A percentile compares a stretch with the other conserved stretches of the same genome.
Evolutionary conservation across 192 early-diverging fungal genomes (phyloP).

Genomic region (Linnemannia hyalina): DNA sequence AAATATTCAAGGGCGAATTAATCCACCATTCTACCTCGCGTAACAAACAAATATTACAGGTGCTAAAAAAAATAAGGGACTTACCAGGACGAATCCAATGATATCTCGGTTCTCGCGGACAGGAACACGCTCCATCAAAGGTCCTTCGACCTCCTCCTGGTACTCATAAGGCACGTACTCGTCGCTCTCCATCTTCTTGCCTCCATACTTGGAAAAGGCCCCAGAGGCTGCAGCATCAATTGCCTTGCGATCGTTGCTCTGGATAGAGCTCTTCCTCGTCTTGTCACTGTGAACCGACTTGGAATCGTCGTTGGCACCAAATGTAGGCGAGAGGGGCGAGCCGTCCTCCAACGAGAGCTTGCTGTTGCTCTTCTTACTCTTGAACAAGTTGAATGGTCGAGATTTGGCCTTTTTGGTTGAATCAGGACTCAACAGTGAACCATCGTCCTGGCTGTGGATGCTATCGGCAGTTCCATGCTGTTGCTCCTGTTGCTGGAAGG

Average conservation of each 20-base stretch:
- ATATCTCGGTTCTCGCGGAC: conserved; percentile 35
- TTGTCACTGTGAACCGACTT: conserved; percentile 39
- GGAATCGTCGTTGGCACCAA: conserved; percentile 16
- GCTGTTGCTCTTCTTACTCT: conserved; percentile 30
- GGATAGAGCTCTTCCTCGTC: conserved; percentile 29
- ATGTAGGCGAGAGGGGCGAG: conserved; percentile 24
- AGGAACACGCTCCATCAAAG: conserved; percentile 46
- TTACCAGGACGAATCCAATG: conserved; percentile 49
- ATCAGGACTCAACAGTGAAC: neutral
- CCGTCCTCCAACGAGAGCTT: conserved; percentile 13
- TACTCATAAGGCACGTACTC: conserved; percentile 53
- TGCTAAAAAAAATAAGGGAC: neutral
- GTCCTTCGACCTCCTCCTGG: conserved; percentile 47
- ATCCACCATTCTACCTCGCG: neutral
- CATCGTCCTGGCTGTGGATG: neutral
- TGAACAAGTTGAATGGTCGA: conserved; percentile 42
- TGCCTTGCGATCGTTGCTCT: conserved; percentile 12
- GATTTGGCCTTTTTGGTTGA: conserved; percentile 30
- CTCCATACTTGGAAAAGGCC: conserved; percentile 10
- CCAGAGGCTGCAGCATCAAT: neutral
- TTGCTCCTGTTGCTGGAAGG: neutral
- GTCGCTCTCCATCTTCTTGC: conserved; percentile 31
- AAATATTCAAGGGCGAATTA: neutral
- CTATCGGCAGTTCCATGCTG: neutral
- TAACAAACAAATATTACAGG: neutral